These are phyloP conservation scores for Globisporangium radiosum DNA, from an alignment of 352 stramenopile species.

Conservation along the genomic window DNA sequence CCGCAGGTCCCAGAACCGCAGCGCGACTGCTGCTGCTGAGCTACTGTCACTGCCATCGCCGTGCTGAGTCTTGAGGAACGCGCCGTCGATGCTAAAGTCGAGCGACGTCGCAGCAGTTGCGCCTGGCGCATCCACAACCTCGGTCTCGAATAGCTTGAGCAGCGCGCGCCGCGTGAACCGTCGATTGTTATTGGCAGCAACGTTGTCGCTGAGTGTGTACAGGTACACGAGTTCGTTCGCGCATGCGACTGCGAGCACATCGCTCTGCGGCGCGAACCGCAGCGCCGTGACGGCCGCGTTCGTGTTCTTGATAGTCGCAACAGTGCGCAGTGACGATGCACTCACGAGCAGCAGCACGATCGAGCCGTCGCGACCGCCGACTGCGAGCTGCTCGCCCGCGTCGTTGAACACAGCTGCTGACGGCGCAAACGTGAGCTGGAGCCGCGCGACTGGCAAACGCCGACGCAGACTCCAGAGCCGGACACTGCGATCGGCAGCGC, in stretches of 20 bases:
- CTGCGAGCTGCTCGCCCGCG: slow-evolving; percentile 36
- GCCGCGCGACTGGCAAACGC: slow-evolving; percentile 15
- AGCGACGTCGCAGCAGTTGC: slow-evolving; percentile 23
- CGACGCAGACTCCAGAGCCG: slow-evolving; percentile 60
- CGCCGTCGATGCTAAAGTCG: slow-evolving; percentile 62
- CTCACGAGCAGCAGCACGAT: slow-evolving; percentile 31
- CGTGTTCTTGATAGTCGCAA: slow-evolving; percentile 61
- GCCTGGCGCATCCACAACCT: slow-evolving; percentile 4
- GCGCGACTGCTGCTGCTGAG: background rate
- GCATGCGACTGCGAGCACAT: slow-evolving; percentile 43
- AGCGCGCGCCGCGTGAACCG: slow-evolving; percentile 47
- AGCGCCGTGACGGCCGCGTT: slow-evolving; percentile 29
- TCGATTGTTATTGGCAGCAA: background rate
- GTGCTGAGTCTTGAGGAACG: slow-evolving; percentile 55
- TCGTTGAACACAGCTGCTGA: slow-evolving; percentile 32
- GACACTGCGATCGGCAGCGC: slow-evolving; percentile 25
- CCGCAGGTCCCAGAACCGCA: slow-evolving; percentile 61
- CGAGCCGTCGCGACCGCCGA: slow-evolving; percentile 55
- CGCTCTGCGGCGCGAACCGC: slow-evolving; percentile 39
- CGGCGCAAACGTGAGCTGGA: slow-evolving; percentile 25
- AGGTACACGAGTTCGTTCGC: slow-evolving; percentile 68
- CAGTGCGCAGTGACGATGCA: slow-evolving; percentile 12
- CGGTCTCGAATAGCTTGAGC: slow-evolving; percentile 34
- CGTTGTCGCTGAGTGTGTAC: slow-evolving; percentile 41
- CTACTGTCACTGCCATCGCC: background rate